Evolutionary conservation across 139 green algal species (phyloP).

Genomic region (Chlorella sp.): DNA sequence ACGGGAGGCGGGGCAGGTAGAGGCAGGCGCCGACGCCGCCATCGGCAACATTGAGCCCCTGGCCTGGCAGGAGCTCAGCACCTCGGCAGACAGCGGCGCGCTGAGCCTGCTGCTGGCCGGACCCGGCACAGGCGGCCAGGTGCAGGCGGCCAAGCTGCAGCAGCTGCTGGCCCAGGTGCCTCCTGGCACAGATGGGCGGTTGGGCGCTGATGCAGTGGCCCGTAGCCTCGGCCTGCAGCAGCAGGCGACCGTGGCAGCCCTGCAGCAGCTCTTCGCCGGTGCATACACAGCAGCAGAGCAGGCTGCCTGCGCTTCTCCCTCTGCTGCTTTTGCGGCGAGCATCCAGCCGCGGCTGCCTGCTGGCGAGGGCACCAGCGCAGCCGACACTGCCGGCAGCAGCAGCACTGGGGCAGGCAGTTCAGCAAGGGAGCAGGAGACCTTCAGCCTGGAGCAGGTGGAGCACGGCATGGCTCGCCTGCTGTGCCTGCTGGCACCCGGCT

Average conservation of each 20-base stretch:
- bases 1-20: too few species aligned
- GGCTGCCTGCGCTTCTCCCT: background rate
- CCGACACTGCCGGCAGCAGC: background rate
- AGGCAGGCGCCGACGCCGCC: background rate
- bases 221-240: constrained; percentile 27
- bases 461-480: background rate
- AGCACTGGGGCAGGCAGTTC: background rate
- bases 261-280: background rate
- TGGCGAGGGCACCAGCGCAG: background rate
- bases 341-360: background rate
- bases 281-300: background rate
- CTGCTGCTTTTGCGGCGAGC: background rate
- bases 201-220: constrained; percentile 1
- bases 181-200: background rate
- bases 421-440: background rate
- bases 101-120: constrained; percentile 30
- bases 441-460: constrained; percentile 11
- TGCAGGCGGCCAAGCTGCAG: background rate
- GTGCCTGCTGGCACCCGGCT: background rate
- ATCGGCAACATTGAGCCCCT: background rate
- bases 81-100: constrained; percentile 11
- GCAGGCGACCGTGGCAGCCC: background rate
- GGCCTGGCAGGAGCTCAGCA: constrained; percentile 4
- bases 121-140: background rate
- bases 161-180: constrained; percentile 8